Evolutionary conservation across 2,329 filamentous ascomycete genomes (phyloP), one percentile per base, ranked within the genome.

Genomic region (Neonectria faginata): DNA sequence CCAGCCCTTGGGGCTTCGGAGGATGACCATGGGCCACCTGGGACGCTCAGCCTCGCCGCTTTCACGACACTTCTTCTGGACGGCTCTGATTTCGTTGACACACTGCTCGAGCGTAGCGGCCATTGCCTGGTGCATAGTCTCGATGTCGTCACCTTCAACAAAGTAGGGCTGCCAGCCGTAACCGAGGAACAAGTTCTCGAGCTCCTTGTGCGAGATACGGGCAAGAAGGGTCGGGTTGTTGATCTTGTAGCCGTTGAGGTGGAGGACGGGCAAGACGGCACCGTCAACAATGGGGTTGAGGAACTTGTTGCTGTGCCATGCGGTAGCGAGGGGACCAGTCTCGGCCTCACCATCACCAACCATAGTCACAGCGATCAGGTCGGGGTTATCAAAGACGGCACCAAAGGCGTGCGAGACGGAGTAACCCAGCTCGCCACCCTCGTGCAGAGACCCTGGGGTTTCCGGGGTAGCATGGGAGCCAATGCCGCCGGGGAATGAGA

Each of bases 201-300:
- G 83, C 79, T 94, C 92, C 66, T 91, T 87, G 76, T 93, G 91
- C 47, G 87, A 87, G 74, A 94, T 90, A 69, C 92, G 88, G 14
- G 91, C 88, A 16, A 94, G 85, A 0, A 94, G 75, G 5, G 89
- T 94, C 9, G 91, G 91, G 78, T 93, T 92, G 82, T 92, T 92
- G 82, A 94, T 94, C 83, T 94, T 94, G 85, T 94, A 94, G 51
- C 92, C 92, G 72, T 94, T 94, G 36, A 94, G 83, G 77, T 94
- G 91, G 11, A 94, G 84, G 6, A 94, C 88, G 0, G 92, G 92
- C 1, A 94, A 83, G 8, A 94, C 92, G 41, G 91, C 92, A 31
- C 92, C 92, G 72, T 94, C 91, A 0, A 86, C 90, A 70, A 92
- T 90, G 5, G 92, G 92, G 75, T 94, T 93, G 68, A 94, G 84